Percentiles rank a stretch among this genome's conserved stretches.
Evolutionary conservation across 2,329 filamentous ascomycete species (phyloP).

Genomic region (Monosporascus sp.): DNA sequence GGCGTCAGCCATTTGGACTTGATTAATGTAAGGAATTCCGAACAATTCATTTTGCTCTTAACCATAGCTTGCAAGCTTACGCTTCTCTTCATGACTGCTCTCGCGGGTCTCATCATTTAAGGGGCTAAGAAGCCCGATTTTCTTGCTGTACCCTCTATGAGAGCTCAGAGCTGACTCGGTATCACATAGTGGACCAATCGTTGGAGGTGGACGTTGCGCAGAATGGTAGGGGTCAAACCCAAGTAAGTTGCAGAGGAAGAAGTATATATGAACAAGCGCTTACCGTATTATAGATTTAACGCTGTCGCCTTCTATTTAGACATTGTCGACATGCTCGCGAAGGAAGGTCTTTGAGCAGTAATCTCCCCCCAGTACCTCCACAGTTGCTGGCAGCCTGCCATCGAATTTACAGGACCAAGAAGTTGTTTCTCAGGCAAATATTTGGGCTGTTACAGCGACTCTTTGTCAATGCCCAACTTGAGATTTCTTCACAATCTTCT

Average conservation of each 20-base stretch:
- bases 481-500: too few species aligned
- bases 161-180: not conserved
- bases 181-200: slow-evolving; percentile 53
- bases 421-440: not conserved
- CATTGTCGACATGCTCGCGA: slow-evolving; percentile 1
- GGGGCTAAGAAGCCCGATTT: not conserved
- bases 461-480: not conserved
- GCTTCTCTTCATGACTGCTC: too few species aligned
- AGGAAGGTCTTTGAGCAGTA: not conserved
- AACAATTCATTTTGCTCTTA: not conserved
- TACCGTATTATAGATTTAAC: slow-evolving; percentile 46
- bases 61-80: too few species aligned
- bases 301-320: slow-evolving; percentile 57
- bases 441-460: not conserved
- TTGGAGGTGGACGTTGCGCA: slow-evolving; percentile 50
- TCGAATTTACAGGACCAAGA: not conserved
- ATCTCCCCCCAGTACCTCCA: too few species aligned
- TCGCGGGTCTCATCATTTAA: not conserved
- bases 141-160: too few species aligned
- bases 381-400: not conserved
- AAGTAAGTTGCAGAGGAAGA: slow-evolving; percentile 35
- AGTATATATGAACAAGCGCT: slow-evolving; percentile 1
- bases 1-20: slow-evolving; percentile 59
- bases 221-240: slow-evolving; percentile 45
- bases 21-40: slow-evolving; percentile 42